Evolutionary conservation across 176 grass and related monocot species (phyloP), one percentile per base, ranked within the genome.

Genomic region (Saccharum spontaneum): DNA sequence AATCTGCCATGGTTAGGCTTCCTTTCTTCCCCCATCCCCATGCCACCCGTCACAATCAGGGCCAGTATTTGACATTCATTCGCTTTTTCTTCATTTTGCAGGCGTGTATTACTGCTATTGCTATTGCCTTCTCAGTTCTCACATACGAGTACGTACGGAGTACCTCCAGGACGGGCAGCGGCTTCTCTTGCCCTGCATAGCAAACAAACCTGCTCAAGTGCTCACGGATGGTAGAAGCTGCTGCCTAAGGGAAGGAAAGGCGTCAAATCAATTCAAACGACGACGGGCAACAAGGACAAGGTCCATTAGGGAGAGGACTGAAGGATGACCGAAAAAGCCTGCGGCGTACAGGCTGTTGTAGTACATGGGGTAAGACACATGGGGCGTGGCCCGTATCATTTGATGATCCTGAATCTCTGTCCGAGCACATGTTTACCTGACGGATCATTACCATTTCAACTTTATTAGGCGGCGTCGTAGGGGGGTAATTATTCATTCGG

Each of bases 391-490:
- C 74, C 80, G 80, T 88, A 83, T 78, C 52, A 88, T 41, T 70
- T 87, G 44, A 60, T 44, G 69, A 48, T 73, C 30, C 79, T 76
- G n/a, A 30, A 14, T 36, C 50, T 48, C 52, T 62, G 76, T 61
- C 15, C 23, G 14, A 50, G 52, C 73, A 78, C 74, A 65, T 88
- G 80, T 79, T 88, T 50, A 71, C 65, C 79, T 82, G 73, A 72
- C 86, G 16, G 67, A 34, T 88, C 80, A 88, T 78, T 83, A 83
- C 54, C 16, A 63, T 88, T 48, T 83, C 36, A 50, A 10, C 79
- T 82, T 87, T 87, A 78, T 76, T 87, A 81, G 70, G 78, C 85
- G 63, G 22, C 49, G 38, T 61, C 70, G 46, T n/a, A 78, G 66
- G 37, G 52, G 22, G 22, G 66, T 78, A 49, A 83, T 72, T 88